Base-by-base conservation (phyloP, 2,329 filamentous ascomycete species). In the Phyllosticta citrichinensis region DNA sequence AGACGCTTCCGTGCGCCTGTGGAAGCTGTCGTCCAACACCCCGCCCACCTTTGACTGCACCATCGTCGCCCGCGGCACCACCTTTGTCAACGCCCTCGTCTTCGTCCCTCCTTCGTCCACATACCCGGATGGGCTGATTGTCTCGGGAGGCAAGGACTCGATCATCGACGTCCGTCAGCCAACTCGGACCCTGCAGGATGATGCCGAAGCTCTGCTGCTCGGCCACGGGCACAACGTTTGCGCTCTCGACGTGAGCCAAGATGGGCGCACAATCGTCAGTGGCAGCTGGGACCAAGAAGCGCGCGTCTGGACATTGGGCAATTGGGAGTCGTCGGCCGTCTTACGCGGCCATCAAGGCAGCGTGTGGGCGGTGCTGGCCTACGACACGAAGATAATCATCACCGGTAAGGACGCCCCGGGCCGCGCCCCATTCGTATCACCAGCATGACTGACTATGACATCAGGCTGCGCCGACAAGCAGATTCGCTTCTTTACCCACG, bases 271-370 rank as follows among this genome's bases (percentile, higher is more conserved):
- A 72, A 80, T 97, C 51, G 86, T 97, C 55, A 97, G 93, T 65
- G 94, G 93, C 33, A 89, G 92, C 68, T 99, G 94, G 94, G 94
- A 99, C 74, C 84, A 84, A 30, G 88, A 91, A 65, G 92, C 91
- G 27, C 87, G 91, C 60, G 77, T 97, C 58, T 99, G 94, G 94
- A 82, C 81, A 64, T 78, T 94, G n/a, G 83, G 84, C 51, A 91
- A 87, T 66, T 97, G 93, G 89, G 91, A 95, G 70, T 83, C 83
- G 10, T 83, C 88, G 65, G 70, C 85, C 33, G 77, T 87, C 55
- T 79, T 99, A 19, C 77, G 83, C 54, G 91, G 90, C 5, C 91
- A 97, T 69, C 83, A 87, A 60, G 88, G 84, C 50, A 87, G 87
- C 56, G 91, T 99, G 14, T 97, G 92, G 93, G 87, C 87, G n/a